Evolutionary conservation across 2,329 filamentous ascomycete species (phyloP).

Genomic region (Botryotinia narcissicola): DNA sequence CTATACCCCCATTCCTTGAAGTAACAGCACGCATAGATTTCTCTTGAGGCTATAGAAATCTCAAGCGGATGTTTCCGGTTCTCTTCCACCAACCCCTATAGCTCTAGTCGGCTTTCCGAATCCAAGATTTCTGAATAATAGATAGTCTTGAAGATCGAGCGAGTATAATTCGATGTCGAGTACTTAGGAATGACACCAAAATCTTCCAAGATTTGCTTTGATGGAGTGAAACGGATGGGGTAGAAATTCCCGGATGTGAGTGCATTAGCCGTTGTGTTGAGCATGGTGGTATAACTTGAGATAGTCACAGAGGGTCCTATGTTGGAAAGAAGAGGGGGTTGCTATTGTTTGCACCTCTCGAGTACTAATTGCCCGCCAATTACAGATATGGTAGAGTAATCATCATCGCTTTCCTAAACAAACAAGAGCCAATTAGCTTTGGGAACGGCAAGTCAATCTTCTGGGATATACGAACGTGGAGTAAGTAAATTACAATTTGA

Average conservation of each 20-base stretch:
- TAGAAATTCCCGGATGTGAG: neutral
- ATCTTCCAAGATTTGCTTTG: neutral
- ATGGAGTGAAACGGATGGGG: neutral
- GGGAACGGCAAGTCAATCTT: neutral
- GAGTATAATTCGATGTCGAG: neutral
- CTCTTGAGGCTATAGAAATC: neutral
- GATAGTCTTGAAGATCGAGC: slow-evolving; percentile 1
- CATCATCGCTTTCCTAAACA: slow-evolving; percentile 14
- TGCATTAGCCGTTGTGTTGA: neutral
- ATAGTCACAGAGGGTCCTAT: neutral
- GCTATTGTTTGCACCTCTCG: neutral
- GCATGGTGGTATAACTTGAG: neutral
- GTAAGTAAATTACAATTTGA: slow-evolving; percentile 15
- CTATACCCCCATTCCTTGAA: neutral
- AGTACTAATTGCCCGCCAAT: neutral
- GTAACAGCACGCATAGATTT: neutral
- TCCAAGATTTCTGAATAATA: neutral
- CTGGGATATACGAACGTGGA: slow-evolving; percentile 8
- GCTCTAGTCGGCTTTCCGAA: neutral
- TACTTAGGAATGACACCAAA: neutral
- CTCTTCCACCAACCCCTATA: neutral
- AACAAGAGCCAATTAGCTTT: slow-evolving; percentile 1
- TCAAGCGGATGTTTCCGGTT: neutral
- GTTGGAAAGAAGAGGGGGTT: neutral
- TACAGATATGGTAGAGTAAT: neutral